Conservation (phyloP, 164 flowering plant genomes). For the Hamamelis virginiana region DNA sequence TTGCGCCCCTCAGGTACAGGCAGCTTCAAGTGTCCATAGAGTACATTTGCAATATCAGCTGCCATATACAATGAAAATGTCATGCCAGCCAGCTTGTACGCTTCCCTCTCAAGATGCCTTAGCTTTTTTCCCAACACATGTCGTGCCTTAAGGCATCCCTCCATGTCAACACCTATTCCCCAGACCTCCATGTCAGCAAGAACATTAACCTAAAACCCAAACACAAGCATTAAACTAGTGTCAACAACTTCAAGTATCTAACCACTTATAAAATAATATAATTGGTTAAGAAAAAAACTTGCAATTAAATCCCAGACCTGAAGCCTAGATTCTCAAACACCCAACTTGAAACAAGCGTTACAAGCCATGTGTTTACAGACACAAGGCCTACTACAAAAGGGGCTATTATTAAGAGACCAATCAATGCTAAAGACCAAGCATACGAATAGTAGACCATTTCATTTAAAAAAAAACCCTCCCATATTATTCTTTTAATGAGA, state of each 20-base stretch:
- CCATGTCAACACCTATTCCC: constrained; percentile 98
- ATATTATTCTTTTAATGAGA: no score
- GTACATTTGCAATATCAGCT: constrained; percentile 88
- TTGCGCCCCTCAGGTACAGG: constrained; percentile 69
- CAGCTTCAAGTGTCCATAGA: constrained; percentile 78
- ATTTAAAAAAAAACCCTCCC: no score
- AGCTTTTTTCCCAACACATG: constrained; percentile 63
- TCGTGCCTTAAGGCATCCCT: constrained; percentile 76
- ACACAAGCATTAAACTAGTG: constrained; percentile 2
- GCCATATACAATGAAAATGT: constrained; percentile 73
- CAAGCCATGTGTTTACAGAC: no score
- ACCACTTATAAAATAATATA: neutral
- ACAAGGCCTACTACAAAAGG: neutral
- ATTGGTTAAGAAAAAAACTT: neutral
- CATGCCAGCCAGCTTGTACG: constrained; percentile 80
- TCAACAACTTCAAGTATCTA: neutral
- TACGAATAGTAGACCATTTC: no score
- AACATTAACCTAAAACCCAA: constrained; percentile 60
- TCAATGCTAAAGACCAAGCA: no score
- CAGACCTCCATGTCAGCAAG: constrained; percentile 95
- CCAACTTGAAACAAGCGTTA: neutral
- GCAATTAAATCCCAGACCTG: neutral
- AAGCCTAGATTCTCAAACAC: neutral
- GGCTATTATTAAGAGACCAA: no score
- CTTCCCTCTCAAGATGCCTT: constrained; percentile 78